Evolutionary conservation across 2,329 filamentous ascomycete species (phyloP), one percentile per base, ranked within the genome.

Genomic region (Xylaria sp.): DNA sequence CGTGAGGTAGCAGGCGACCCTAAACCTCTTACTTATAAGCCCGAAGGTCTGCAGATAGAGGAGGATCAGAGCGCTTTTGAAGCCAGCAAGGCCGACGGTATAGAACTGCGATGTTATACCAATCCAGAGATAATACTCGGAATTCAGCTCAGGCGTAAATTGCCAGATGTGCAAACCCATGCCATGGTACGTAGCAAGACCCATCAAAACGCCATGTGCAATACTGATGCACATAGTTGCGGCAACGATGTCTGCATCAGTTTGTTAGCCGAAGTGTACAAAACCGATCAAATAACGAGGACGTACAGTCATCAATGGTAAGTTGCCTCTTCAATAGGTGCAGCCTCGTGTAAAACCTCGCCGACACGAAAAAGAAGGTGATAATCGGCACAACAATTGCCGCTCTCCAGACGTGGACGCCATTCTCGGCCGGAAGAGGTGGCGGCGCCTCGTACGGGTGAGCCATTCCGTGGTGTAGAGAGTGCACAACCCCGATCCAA

Each of bases 91-190:
- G 24, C 73, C 74, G 14, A 75, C 60, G 61, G 73, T 72, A 61
- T 76, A 78, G 65, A 78, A 77, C 64, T 77, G 69, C 7, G 76
- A 77, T 6, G 75, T 72, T 45, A 78, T 77, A 63, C 74, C 76
- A 30, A 77, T 70, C 75, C 74, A 77, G 45, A 76, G 74, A 59
- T 78, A 78, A 36, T 77, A 78, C 50, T 74, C 67, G 12, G 75
- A 71, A 53, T 75, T 76, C 12, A 77, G 66, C 42, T 77, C 75
- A 1, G 71, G 67, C 17, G 75, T 76, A 53, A 72, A 78, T 54
- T 78, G 75, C 76, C 76, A 77, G 54, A 75, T 72, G 60, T 78
- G 76, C 11, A 78, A 39, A 12, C 76, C 76, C 75, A 78, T 76
- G 24, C 76, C 76, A 61, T 77, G 71, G 27, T 75, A 73, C 11